Evolutionary conservation across 257 asterid species (phyloP), one percentile per base, ranked within the genome.

Genomic region (Lithospermum erythrorhizon): DNA sequence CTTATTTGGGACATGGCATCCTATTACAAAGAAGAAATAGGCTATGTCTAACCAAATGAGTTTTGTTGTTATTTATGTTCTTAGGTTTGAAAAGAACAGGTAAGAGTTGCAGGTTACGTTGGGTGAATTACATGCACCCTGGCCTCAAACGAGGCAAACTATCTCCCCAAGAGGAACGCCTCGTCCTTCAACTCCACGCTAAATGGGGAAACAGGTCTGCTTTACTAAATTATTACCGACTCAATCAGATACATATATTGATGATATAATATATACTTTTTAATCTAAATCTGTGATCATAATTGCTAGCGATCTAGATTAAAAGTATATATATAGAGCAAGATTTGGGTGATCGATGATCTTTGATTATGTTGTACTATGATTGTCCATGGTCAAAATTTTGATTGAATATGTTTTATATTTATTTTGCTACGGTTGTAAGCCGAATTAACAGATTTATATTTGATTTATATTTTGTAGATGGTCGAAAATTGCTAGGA

Each of bases 41-140:
- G 49, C 17, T 35, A 32, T 57, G 23, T 59, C 65, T 73, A 68
- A 73, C 64, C 70, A 24, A 25, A 6, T 17, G 1, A 14, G 59
- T 52, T 60, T 61, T 61, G 61, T 62, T 75, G 35, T 72, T 41
- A 41, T 41, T 6, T 55, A 55, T 55, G 17, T 55, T 20, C 25
- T 55, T 55, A 90, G 97, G 95, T 78, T 59, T 85, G 69, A 90
- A 85, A 70, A 77, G 97, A 74, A 82, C 89, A 20, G 97, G 97
- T 53, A 90, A 90, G 69, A 85, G 97, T 66, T 90, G 97, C 91
- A 72, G 97, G 75, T 61, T 90, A 69, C 88, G 97, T 59, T 90
- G 97, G 96, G 95, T 90, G 72, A 90, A 90, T 66, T 90, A 90
- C 76, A 76, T 90, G 45, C 83, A 87, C 65, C 97, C 97, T 18